Evolutionary conservation across 78 protist genomes (phyloP), one percentile per base, ranked within the genome.

Genomic region (Dictyostelium purpureum): DNA sequence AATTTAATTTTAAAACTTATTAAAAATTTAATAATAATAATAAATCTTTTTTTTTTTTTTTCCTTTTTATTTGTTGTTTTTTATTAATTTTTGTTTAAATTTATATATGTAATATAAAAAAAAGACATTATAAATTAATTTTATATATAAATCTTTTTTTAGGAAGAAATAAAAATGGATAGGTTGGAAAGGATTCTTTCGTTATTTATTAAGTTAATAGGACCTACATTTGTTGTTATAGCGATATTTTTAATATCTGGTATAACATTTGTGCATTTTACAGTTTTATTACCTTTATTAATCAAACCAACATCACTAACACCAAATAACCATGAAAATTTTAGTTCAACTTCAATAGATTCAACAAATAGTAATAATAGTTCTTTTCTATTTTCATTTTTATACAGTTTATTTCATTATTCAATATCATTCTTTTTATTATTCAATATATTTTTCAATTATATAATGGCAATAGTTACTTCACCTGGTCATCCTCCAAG

Each of bases 401-500:
- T 38, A 74, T 49, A 43, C 33, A 38, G 47, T 51, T 49, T 74
- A 61, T 61, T 85, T 35, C 91, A 85, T 42, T 73, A 73, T 28
- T 5, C 54, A n/a, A n/a, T 85, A 24, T 85, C 91, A 59, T 11
- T 67, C 16, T 16, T 59, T 24, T 31, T 90, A 4, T 21, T 90
- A 45, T 77, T 75, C 49, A 90, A 81, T 49, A 14, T 90, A 12
- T 26, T 28, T 4, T 90, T 90, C 54, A 90, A 90, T 45, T 90
- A 90, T 66, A 28, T 35, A 7, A 26, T 63, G 31, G 52, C 79
- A 38, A 85, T 90, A 24, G 18, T 24, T 4, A 81, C 85, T 18
- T 75, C 95, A 24, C 90, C 95, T 16, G 95, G 95, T 35, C 11
- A 57, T 43, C 21, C 87, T 9, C 83, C 95, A 24, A 49, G 61